A percentile compares a stretch with the other conserved stretches of the same genome.
phyloP scores from a whole-genome alignment of 139 green algal species.

The Nannochloris sp. region DNA sequence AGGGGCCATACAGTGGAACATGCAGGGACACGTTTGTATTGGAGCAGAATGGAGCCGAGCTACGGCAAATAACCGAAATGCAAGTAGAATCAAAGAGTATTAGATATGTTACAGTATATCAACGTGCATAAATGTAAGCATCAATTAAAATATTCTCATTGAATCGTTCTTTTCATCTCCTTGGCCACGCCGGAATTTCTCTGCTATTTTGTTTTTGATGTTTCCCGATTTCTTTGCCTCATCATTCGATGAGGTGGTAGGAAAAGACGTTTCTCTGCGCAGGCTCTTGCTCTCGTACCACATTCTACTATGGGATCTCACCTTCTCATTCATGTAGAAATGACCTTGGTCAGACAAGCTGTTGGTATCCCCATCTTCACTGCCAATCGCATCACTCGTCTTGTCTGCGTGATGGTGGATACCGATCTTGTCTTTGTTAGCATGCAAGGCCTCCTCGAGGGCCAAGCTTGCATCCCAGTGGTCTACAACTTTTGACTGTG shows the following conservation, averaged over 20 bases:
- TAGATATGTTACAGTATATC: slow-evolving; percentile 7
- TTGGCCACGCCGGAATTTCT: neutral
- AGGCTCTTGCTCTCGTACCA: too few relatives aligned
- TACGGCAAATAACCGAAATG: slow-evolving; percentile 25
- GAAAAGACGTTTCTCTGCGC: too few relatives aligned
- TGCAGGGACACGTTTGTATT: slow-evolving; percentile 26
- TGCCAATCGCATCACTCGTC: too few relatives aligned
- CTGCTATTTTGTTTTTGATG: neutral
- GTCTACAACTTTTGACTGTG: slow-evolving; percentile 6
- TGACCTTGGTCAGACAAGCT: too few relatives aligned
- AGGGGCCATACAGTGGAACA: slow-evolving; percentile 14
- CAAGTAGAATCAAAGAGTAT: neutral
- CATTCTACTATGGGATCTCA: too few relatives aligned
- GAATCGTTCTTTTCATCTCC: too few relatives aligned
- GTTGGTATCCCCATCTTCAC: too few relatives aligned
- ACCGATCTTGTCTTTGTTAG: neutral
- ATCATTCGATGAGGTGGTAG: too few relatives aligned
- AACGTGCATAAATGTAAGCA: neutral
- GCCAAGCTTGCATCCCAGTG: slow-evolving; percentile 22
- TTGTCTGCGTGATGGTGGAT: neutral
- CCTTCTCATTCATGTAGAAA: too few relatives aligned
- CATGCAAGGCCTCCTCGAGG: slow-evolving; percentile 15
- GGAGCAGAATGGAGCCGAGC: neutral
- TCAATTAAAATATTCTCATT: neutral
- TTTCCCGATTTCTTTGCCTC: neutral